A percentile compares a stretch with the other conserved stretches of the same genome.
Evolutionary conservation across 2,329 filamentous ascomycete genomes (phyloP).

Genomic region (Colletotrichum filicis): DNA sequence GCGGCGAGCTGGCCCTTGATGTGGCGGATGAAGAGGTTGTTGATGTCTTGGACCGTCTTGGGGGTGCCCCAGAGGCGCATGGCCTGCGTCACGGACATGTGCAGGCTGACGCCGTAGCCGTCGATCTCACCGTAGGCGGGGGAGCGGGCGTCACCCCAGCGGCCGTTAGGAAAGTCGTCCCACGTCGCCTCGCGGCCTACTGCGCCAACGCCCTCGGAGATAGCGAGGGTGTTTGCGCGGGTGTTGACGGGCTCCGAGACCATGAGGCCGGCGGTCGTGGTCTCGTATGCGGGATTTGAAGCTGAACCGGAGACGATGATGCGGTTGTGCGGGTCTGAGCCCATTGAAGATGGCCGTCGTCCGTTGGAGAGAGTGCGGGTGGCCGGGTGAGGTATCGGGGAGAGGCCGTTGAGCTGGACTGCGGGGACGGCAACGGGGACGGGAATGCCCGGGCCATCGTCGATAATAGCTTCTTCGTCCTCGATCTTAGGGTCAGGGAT

Average conservation of each 20-base stretch:
- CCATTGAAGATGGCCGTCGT: conserved; percentile 80
- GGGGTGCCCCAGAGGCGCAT: conserved; percentile 88
- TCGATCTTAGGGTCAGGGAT: conserved; percentile 73
- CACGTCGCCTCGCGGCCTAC: conserved; percentile 95
- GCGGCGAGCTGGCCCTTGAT: conserved; percentile 82
- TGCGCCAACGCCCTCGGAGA: conserved; percentile 91
- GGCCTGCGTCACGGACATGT: conserved; percentile 88
- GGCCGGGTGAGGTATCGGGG: conserved; percentile 41
- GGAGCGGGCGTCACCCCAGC: conserved; percentile 93
- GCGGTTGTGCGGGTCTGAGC: conserved; percentile 87
- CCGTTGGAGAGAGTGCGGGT: conserved; percentile 48
- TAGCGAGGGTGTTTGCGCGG: conserved; percentile 87
- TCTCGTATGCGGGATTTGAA: conserved; percentile 74
- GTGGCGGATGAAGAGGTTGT: conserved; percentile 81
- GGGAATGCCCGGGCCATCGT: conserved; percentile 52
- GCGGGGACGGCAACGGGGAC: conserved; percentile 54
- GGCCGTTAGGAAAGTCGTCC: conserved; percentile 97
- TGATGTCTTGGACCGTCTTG: conserved; percentile 76
- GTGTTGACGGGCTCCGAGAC: conserved; percentile 75
- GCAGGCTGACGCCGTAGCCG: conserved; percentile 96
- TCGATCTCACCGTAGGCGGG: conserved; percentile 97
- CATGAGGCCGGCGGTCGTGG: conserved; percentile 81
- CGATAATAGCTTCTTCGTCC: conserved; percentile 62
- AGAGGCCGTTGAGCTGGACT: conserved; percentile 63
- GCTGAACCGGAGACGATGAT: conserved; percentile 78